Evolutionary conservation across 1,139 yeast genomes (phyloP).

Genomic region (Arxiozyma bovina): DNA sequence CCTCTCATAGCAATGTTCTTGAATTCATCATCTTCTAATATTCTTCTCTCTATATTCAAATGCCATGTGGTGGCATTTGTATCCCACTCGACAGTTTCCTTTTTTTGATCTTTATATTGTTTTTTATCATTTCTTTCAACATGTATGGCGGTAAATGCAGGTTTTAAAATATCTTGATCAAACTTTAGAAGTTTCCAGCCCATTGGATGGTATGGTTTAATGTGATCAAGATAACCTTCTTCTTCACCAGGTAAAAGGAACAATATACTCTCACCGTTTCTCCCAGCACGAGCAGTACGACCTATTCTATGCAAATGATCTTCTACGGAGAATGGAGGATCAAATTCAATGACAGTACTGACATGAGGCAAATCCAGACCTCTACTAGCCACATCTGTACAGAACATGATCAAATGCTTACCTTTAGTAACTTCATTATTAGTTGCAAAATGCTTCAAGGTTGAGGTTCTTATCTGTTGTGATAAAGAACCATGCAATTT

Average conservation of each 20-base stretch:
- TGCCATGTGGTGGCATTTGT: slow-evolving; percentile 96
- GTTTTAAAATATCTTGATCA: slow-evolving; percentile 44
- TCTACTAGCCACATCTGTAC: slow-evolving; percentile 74
- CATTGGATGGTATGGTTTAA: slow-evolving; percentile 54
- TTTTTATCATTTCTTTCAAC: slow-evolving; percentile 30
- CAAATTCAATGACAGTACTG: slow-evolving; percentile 56
- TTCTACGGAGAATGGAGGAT: slow-evolving; percentile 61
- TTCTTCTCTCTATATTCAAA: slow-evolving; percentile 78
- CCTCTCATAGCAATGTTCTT: slow-evolving; percentile 65
- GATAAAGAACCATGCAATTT: slow-evolving; percentile 85
- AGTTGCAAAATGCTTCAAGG: slow-evolving; percentile 55
- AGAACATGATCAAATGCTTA: slow-evolving; percentile 59
- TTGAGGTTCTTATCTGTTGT: slow-evolving; percentile 72
- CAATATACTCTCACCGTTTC: slow-evolving; percentile 54
- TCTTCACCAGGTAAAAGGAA: slow-evolving; percentile 83
- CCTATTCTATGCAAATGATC: slow-evolving; percentile 70
- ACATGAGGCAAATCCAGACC: slow-evolving; percentile 64
- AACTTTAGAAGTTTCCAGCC: slow-evolving; percentile 44
- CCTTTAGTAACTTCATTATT: slow-evolving; percentile 30
- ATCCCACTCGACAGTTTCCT: slow-evolving; percentile 55
- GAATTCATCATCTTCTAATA: slow-evolving; percentile 55
- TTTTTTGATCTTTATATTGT: slow-evolving; percentile 27
- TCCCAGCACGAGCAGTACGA: slow-evolving; percentile 67
- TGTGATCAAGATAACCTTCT: slow-evolving; percentile 64
- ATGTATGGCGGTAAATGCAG: slow-evolving; percentile 49